Percentiles rank a stretch among this genome's conserved stretches.
These are phyloP conservation scores for Aurantiochytrium sp. DNA, from an alignment of 108 stramenopile genomes.

Conservation along the genomic window DNA sequence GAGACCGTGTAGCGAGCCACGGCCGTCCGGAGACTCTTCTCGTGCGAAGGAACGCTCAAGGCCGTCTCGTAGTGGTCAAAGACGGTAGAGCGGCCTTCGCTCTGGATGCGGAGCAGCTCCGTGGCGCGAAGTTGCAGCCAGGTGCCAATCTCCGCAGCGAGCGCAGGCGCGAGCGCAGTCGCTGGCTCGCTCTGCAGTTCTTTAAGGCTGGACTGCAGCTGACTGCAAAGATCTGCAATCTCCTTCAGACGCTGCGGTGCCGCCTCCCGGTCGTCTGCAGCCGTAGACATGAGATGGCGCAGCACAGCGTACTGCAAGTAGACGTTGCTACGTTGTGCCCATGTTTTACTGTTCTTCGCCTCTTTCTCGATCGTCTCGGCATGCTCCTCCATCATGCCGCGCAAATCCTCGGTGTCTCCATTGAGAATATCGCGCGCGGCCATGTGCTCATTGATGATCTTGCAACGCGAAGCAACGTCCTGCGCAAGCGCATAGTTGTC, in stretches of 20 bases:
- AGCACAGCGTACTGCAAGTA: not conserved
- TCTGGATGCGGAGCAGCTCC: not conserved
- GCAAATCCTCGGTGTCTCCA: not conserved
- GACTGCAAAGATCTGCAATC: not conserved
- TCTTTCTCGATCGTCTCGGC: not conserved
- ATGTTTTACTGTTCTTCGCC: not conserved
- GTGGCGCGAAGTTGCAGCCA: not conserved
- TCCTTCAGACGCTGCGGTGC: not conserved
- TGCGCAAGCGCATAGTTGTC: not conserved
- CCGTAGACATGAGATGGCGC: no score
- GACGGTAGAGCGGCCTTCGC: not conserved
- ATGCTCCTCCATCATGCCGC: not conserved
- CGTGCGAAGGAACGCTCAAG: not conserved
- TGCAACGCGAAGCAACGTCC: not conserved
- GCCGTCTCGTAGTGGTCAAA: not conserved
- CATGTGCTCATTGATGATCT: not conserved
- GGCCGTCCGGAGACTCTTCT: not conserved
- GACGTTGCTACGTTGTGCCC: not conserved
- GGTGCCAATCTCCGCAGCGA: slow-evolving; percentile 7
- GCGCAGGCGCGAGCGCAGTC: not conserved
- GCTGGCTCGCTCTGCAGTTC: not conserved
- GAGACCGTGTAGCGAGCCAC: not conserved
- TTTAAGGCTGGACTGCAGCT: not conserved
- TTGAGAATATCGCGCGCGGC: not conserved
- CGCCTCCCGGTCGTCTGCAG: not conserved